Conservation (phyloP, 108 stramenopile genomes). For the Discostella pseudostelligera region DNA sequence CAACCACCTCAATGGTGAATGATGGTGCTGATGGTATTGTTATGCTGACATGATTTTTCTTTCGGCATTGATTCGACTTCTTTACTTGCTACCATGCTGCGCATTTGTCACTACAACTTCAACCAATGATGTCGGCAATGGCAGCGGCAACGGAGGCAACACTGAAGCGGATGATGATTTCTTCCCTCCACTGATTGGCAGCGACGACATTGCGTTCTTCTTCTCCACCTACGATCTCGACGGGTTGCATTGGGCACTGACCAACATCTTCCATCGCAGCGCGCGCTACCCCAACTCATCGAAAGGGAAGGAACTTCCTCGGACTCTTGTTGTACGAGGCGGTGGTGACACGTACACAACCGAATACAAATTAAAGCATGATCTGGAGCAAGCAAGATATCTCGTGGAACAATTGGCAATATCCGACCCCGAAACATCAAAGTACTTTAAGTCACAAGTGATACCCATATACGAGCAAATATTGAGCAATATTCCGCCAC, state of each 20-base stretch:
- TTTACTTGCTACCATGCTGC: too few relatives aligned
- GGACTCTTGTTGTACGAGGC: slow-evolving; percentile 44
- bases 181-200: slow-evolving; percentile 52
- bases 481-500: slow-evolving; percentile 49
- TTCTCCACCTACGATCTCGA: slow-evolving; percentile 60
- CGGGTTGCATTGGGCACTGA: slow-evolving; percentile 55
- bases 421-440: slow-evolving; percentile 32
- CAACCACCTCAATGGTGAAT: too few relatives aligned
- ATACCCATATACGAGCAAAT: slow-evolving; percentile 50
- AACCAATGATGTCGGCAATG: not conserved
- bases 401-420: slow-evolving; percentile 31
- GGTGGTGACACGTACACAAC: slow-evolving; percentile 64
- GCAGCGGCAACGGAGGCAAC: not conserved
- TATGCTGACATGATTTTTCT: too few relatives aligned
- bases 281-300: slow-evolving; percentile 38
- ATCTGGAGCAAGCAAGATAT: slow-evolving; percentile 60
- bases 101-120: too few relatives aligned
- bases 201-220: slow-evolving; percentile 52
- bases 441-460: slow-evolving; percentile 39
- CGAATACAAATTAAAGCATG: slow-evolving; percentile 55
- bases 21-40: too few relatives aligned
- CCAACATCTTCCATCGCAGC: slow-evolving; percentile 42
- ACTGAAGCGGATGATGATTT: slow-evolving; percentile 30
- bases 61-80: too few relatives aligned
- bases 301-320: slow-evolving; percentile 28